phyloP scores from a whole-genome alignment of 2,329 filamentous ascomycete species.

The Fusarium poae region DNA sequence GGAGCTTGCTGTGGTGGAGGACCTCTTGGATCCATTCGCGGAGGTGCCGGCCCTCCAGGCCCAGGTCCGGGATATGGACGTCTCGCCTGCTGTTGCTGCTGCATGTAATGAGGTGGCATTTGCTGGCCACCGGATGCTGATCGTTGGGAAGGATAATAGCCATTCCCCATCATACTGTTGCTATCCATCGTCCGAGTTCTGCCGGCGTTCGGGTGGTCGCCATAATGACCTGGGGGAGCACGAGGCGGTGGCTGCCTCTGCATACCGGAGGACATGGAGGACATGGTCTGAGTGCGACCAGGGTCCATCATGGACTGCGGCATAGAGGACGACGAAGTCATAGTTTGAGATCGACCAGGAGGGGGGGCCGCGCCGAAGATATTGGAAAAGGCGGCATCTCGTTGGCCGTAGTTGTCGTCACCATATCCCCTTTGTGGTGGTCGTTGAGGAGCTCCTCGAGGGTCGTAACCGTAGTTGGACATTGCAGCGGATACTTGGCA shows the following conservation, averaged over 20 bases:
- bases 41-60: slow-evolving; percentile 63
- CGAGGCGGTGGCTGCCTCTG: slow-evolving; percentile 74
- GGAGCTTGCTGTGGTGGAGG: slow-evolving; percentile 59
- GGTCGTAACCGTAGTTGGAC: slow-evolving; percentile 70
- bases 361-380: slow-evolving; percentile 93
- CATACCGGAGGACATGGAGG: slow-evolving; percentile 66
- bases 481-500: slow-evolving; percentile 55
- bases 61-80: slow-evolving; percentile 61
- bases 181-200: slow-evolving; percentile 53
- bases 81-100: slow-evolving; percentile 62
- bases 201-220: slow-evolving; percentile 52
- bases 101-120: slow-evolving; percentile 61
- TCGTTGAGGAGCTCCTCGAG: slow-evolving; percentile 61
- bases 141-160: slow-evolving; percentile 67
- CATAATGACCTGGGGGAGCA: slow-evolving; percentile 58
- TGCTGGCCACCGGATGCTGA: slow-evolving; percentile 65
- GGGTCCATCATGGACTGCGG: slow-evolving; percentile 65
- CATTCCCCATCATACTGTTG: slow-evolving; percentile 60
- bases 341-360: slow-evolving; percentile 91
- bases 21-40: slow-evolving; percentile 74
- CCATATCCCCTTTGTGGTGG: slow-evolving; percentile 61
- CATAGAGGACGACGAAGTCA: slow-evolving; percentile 83
- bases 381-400: slow-evolving; percentile 95
- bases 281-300: slow-evolving; percentile 85
- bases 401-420: slow-evolving; percentile 70